Conservation (phyloP, 768 basidiomycete species). For the Suillus luteus region DNA sequence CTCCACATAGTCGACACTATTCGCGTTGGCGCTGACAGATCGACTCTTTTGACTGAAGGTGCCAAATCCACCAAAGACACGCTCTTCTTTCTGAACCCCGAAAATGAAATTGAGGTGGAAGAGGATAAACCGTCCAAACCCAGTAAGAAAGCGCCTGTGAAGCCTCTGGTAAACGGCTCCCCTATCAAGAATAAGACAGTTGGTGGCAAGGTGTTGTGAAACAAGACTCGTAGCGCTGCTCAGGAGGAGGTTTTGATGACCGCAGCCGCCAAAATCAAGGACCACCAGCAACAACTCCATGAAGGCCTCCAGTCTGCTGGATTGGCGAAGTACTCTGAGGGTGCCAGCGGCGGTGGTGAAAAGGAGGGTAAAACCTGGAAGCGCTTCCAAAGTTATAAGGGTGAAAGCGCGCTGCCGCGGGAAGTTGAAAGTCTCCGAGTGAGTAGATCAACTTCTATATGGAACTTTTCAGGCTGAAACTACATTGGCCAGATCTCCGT, state of each 20-base stretch:
- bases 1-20: slow-evolving; percentile 89
- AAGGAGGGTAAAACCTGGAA: slow-evolving; percentile 95
- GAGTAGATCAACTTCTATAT: slow-evolving; percentile 28
- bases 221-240: slow-evolving; percentile 86
- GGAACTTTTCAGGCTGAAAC: neutral
- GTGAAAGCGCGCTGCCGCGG: slow-evolving; percentile 86
- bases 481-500: slow-evolving; percentile 68
- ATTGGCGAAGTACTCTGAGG: slow-evolving; percentile 80
- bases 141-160: slow-evolving; percentile 51
- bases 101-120: slow-evolving; percentile 51
- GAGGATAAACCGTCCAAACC: slow-evolving; percentile 59
- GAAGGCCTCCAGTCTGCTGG: slow-evolving; percentile 75
- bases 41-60: slow-evolving; percentile 79
- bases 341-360: slow-evolving; percentile 68
- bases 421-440: slow-evolving; percentile 82
- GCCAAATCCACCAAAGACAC: slow-evolving; percentile 84
- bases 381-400: slow-evolving; percentile 94
- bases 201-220: slow-evolving; percentile 84
- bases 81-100: slow-evolving; percentile 77
- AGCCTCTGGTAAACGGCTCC: slow-evolving; percentile 60
- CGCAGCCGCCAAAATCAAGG: slow-evolving; percentile 73
- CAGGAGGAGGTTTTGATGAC: slow-evolving; percentile 84
- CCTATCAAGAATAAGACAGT: slow-evolving; percentile 74
- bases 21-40: slow-evolving; percentile 66
- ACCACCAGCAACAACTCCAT: slow-evolving; percentile 88